A percentile compares a stretch with the other conserved stretches of the same genome.
phyloP scores from a whole-genome alignment of 345 rosid genomes.

The Citrus mangshanensis region DNA sequence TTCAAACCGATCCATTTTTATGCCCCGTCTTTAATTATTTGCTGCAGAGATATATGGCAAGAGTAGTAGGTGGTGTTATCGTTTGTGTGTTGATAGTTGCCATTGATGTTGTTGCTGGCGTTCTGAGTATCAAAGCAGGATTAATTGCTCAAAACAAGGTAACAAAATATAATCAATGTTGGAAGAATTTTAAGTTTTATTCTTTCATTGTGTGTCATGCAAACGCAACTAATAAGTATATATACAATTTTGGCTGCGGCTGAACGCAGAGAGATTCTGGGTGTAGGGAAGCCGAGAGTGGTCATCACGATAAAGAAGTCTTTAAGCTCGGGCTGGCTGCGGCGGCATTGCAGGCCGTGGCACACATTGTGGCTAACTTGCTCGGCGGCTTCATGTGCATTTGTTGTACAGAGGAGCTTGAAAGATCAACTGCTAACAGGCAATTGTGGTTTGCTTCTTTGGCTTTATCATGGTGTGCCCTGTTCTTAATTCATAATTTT shows the following conservation, averaged over 20 bases:
- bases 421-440: slow-evolving; percentile 18
- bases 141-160: slow-evolving; percentile 20
- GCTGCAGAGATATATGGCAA: too few species aligned
- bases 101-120: slow-evolving; percentile 24
- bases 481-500: too few species aligned
- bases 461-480: slow-evolving; percentile 22
- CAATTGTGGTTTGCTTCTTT: slow-evolving; percentile 19
- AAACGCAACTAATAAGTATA: too few species aligned
- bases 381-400: slow-evolving; percentile 28
- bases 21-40: background rate
- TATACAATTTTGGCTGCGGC: too few species aligned
- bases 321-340: slow-evolving; percentile 29
- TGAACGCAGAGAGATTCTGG: background rate
- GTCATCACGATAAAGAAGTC: background rate
- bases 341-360: slow-evolving; percentile 14
- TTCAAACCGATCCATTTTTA: background rate
- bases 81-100: slow-evolving; percentile 23
- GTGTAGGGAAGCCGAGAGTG: slow-evolving; percentile 2
- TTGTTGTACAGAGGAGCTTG: slow-evolving; percentile 14
- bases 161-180: background rate
- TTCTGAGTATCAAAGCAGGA: slow-evolving; percentile 26
- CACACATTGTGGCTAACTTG: slow-evolving; percentile 24
- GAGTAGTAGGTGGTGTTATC: background rate
- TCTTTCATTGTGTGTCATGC: too few species aligned
- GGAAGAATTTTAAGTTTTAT: too few species aligned